Conservation (phyloP, 768 basidiomycete species). For the Hypholoma sublateritium region DNA sequence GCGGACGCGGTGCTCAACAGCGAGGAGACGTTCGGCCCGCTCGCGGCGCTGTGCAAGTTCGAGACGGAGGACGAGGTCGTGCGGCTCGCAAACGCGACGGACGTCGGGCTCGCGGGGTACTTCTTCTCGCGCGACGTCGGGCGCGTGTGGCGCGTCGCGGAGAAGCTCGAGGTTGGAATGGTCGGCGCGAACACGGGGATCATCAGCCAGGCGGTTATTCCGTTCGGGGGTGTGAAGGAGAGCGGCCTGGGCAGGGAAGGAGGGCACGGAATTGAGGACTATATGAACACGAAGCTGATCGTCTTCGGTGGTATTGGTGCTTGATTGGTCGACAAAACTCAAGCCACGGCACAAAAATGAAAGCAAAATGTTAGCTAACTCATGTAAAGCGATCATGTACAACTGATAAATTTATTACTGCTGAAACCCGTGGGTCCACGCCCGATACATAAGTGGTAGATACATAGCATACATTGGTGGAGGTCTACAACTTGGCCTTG, state of each 20-base stretch:
- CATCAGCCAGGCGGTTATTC: constrained; percentile 77
- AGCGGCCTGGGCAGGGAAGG: constrained; percentile 85
- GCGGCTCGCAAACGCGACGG: constrained; percentile 76
- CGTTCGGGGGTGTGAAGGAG: constrained; percentile 92
- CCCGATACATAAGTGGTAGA: too few species aligned
- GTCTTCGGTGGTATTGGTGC: constrained; percentile 68
- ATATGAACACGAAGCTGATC: constrained; percentile 79
- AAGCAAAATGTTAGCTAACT: too few species aligned
- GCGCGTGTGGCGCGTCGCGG: constrained; percentile 91
- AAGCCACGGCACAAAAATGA: too few species aligned
- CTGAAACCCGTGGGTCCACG: too few species aligned
- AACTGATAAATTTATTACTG: too few species aligned
- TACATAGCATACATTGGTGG: neutral
- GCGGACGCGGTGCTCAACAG: constrained; percentile 57
- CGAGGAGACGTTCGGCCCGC: constrained; percentile 96
- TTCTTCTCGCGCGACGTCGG: constrained; percentile 88
- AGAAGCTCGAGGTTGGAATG: constrained; percentile 91
- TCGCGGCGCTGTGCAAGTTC: constrained; percentile 87
- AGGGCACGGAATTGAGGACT: constrained; percentile 88
- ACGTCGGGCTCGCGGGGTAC: constrained; percentile 91
- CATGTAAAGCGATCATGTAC: too few species aligned
- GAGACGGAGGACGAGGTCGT: constrained; percentile 94
- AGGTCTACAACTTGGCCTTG: constrained; percentile 40
- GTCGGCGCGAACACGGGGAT: constrained; percentile 82
- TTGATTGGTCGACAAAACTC: neutral